These are phyloP conservation scores for Senna siamea DNA, from an alignment of 306 rosid species.

Conservation along the genomic window DNA sequence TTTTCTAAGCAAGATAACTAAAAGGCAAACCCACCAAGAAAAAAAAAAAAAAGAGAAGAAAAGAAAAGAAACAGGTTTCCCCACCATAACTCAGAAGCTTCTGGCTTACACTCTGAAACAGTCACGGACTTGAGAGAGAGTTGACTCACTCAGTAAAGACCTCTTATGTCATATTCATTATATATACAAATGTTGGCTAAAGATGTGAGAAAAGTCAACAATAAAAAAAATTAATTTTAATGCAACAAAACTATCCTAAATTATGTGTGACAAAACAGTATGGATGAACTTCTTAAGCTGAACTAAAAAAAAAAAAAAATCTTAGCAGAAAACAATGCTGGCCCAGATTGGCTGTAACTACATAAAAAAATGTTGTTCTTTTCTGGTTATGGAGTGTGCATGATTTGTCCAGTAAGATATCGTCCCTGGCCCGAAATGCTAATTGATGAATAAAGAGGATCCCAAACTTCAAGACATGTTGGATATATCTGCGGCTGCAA, in stretches of 20 bases:
- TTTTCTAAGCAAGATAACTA: not conserved
- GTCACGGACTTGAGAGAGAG: slow-evolving; percentile 24
- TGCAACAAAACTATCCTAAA: too few relatives aligned
- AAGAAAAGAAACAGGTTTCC: not conserved
- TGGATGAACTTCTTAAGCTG: too few relatives aligned
- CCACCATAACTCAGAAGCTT: not conserved
- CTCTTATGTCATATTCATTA: too few relatives aligned
- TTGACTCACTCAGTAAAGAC: not conserved
- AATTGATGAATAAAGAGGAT: not conserved
- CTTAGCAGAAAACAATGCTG: not conserved
- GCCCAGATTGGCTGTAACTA: slow-evolving; percentile 4
- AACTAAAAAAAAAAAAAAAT: too few relatives aligned
- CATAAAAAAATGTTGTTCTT: not conserved
- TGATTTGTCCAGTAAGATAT: not conserved
- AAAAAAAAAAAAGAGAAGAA: too few relatives aligned
- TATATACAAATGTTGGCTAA: too few relatives aligned
- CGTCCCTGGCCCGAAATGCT: not conserved
- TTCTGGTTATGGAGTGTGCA: slow-evolving; percentile 5
- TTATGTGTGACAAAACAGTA: too few relatives aligned
- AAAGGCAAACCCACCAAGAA: too few relatives aligned
- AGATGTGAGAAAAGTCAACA: too few relatives aligned
- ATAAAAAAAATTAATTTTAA: too few relatives aligned
- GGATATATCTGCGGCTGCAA: not conserved
- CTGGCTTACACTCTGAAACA: slow-evolving; percentile 3
- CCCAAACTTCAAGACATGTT: not conserved